Conservation (phyloP, 176 grass and related monocot species). For the Cocos nucifera region DNA sequence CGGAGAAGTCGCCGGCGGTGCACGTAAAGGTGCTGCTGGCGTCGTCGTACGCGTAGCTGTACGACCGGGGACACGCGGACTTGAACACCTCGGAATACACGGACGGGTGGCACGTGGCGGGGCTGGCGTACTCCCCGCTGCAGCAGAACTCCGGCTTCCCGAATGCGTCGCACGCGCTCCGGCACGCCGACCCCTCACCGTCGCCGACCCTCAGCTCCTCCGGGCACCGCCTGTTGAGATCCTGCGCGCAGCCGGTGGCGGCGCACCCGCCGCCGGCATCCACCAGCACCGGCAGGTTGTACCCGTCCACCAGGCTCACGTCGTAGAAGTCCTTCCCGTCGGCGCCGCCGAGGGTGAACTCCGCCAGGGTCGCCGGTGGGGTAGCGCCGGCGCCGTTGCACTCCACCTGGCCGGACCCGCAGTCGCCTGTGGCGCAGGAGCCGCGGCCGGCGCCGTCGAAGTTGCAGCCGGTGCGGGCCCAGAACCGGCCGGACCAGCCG, state of each 20-base stretch:
- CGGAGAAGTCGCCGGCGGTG: neutral
- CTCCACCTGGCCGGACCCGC: neutral
- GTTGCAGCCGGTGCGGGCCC: neutral
- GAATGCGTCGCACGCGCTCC: conserved; percentile 52
- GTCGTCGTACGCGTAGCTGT: conserved; percentile 11
- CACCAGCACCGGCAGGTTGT: conserved; percentile 1
- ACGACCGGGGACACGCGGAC: conserved; percentile 1
- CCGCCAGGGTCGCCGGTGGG: neutral
- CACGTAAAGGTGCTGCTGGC: conserved; percentile 1
- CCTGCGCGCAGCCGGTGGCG: conserved; percentile 8
- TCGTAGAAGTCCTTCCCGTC: neutral
- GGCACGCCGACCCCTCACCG: conserved; percentile 33
- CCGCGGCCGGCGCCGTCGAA: neutral
- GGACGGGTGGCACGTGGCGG: neutral
- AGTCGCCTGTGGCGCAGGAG: neutral
- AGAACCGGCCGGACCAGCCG: conserved; percentile 9
- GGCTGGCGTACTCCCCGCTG: conserved; percentile 13
- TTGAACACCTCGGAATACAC: conserved; percentile 2
- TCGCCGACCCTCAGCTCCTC: conserved; percentile 21
- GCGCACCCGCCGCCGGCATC: neutral
- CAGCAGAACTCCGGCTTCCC: conserved; percentile 44
- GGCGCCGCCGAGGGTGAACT: conserved; percentile 1
- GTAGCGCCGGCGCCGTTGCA: conserved; percentile 4
- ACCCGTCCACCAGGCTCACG: conserved; percentile 7
- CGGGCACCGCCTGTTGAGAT: conserved; percentile 31